These are phyloP conservation scores for Lasiosphaeria miniovina DNA, from an alignment of 495 filamentous ascomycete species.

Conservation along the genomic window DNA sequence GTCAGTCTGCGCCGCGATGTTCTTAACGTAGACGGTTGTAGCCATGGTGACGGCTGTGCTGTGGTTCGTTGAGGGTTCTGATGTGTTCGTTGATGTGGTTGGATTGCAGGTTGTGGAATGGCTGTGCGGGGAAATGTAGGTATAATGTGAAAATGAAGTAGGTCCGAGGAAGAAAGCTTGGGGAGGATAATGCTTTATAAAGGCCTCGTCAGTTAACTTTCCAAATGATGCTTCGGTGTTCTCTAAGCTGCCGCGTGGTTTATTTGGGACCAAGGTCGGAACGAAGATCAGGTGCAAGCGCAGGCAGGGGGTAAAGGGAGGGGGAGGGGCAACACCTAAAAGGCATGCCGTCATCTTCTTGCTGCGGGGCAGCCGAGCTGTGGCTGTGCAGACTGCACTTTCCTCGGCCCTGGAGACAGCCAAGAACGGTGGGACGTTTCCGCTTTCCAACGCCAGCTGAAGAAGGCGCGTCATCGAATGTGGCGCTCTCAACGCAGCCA, in stretches of 20 bases:
- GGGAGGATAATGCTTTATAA: not conserved
- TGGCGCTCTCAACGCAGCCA: not conserved
- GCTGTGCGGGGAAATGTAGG: not conserved
- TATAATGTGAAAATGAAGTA: not conserved
- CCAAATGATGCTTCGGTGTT: not conserved
- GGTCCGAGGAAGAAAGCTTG: not conserved
- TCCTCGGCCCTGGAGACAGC: not conserved
- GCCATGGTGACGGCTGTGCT: constrained; percentile 22
- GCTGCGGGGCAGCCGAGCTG: constrained; percentile 16
- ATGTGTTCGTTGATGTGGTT: not conserved
- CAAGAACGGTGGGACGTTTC: not conserved
- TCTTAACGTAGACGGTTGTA: constrained; percentile 59
- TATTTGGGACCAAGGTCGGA: not conserved
- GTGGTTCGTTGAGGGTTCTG: constrained; percentile 9
- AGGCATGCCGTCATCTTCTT: constrained; percentile 32
- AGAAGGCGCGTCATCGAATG: not conserved
- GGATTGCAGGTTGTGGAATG: not conserved
- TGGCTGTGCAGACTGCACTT: constrained; percentile 15
- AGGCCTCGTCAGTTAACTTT: not conserved
- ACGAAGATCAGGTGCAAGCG: not conserved
- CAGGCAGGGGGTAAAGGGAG: constrained; percentile 8
- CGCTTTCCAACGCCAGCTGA: no score
- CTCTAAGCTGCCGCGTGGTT: not conserved
- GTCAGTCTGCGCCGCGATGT: constrained; percentile 73
- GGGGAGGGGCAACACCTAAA: constrained; percentile 8